Conservation (phyloP, 75 land plant genomes). For the Gnetum montanum region DNA sequence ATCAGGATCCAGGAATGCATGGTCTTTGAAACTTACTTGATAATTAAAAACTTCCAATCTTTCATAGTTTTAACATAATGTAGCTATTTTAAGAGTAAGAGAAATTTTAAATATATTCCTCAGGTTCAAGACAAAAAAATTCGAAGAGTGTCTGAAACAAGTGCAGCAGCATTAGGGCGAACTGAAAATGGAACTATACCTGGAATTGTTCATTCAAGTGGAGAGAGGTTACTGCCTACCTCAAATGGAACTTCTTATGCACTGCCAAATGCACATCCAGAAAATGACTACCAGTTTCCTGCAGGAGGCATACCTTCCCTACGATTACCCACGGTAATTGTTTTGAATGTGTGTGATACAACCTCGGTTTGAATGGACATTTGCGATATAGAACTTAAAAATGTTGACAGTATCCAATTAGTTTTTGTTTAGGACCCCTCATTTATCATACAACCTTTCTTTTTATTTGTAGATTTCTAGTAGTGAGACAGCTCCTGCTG, state of each 20-base stretch:
- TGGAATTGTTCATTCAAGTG: too few species aligned
- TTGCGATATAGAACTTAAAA: too few species aligned
- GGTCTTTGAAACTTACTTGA: too few species aligned
- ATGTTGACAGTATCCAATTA: too few species aligned
- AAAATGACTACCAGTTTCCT: constrained; percentile 59
- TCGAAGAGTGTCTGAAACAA: constrained; percentile 57
- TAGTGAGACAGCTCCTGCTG: constrained; percentile 57
- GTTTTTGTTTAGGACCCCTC: neutral
- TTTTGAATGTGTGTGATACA: neutral
- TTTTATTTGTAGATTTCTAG: constrained; percentile 44
- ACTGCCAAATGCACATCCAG: constrained; percentile 12
- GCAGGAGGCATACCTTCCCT: constrained; percentile 75
- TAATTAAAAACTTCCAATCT: too few species aligned
- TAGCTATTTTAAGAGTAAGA: too few species aligned
- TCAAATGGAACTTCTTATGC: constrained; percentile 44
- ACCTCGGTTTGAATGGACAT: too few species aligned
- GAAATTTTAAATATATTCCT: too few species aligned
- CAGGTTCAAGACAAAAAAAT: constrained; percentile 93
- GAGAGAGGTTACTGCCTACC: too few species aligned
- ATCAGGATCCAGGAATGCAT: too few species aligned
- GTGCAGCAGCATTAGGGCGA: constrained; percentile 34
- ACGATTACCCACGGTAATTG: constrained; percentile 38
- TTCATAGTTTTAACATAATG: too few species aligned
- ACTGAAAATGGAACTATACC: constrained; percentile 40
- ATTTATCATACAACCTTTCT: too few species aligned